phyloP scores from a whole-genome alignment of 2,329 filamentous ascomycete genomes.

The Penicillium sp. region DNA sequence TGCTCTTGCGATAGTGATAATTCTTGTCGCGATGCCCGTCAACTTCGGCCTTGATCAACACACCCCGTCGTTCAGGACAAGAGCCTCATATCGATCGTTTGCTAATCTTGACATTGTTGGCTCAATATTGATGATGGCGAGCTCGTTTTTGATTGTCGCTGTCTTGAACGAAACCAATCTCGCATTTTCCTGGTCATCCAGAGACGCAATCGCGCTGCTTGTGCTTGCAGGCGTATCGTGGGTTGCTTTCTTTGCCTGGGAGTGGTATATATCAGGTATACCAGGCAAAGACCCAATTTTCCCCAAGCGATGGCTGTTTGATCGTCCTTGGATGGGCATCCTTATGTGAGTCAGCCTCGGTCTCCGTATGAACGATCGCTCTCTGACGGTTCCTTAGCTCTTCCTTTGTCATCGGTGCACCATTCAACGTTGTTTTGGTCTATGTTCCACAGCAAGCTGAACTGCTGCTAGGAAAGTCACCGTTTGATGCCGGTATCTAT shows the following conservation, averaged over 20 bases:
- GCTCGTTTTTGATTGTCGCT: conserved; percentile 50
- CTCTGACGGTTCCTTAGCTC: conserved; percentile 16
- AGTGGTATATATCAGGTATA: conserved; percentile 25
- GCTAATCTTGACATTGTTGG: conserved; percentile 26
- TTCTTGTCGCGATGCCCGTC: conserved; percentile 23
- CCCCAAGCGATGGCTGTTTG: conserved; percentile 29
- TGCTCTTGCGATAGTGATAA: conserved; percentile 20
- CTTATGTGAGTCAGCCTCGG: conserved; percentile 20
- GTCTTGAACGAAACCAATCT: conserved; percentile 50
- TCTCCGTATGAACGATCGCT: not conserved
- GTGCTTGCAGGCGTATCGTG: conserved; percentile 28
- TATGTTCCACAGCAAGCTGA: conserved; percentile 34
- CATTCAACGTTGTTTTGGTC: conserved; percentile 30
- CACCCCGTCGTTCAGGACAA: conserved; percentile 27
- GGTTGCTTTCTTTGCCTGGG: conserved; percentile 36
- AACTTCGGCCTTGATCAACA: conserved; percentile 29
- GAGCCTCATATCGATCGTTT: conserved; percentile 28
- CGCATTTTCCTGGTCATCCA: conserved; percentile 46
- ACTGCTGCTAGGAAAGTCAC: conserved; percentile 24
- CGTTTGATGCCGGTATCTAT: conserved; percentile 29
- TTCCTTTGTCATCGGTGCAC: conserved; percentile 30
- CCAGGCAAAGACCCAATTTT: conserved; percentile 31
- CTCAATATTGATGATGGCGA: conserved; percentile 38
- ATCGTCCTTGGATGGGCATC: conserved; percentile 30
- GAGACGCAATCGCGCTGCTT: conserved; percentile 34